Evolutionary conservation across 1,139 yeast genomes (phyloP).

Genomic region (Scheffersomyces cryptocercus): DNA sequence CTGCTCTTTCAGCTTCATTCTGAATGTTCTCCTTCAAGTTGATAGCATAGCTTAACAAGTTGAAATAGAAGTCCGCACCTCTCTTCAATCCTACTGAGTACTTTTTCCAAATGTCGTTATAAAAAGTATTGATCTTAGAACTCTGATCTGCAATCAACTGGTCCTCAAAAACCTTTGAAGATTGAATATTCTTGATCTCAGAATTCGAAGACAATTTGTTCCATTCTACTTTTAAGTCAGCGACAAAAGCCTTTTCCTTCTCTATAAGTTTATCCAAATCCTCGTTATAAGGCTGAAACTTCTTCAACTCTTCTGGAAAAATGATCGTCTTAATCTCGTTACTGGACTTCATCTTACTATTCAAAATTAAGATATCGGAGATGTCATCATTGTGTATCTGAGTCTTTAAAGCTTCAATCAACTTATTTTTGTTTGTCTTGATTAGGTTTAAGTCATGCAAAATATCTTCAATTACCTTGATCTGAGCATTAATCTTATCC

Average conservation of each 20-base stretch:
- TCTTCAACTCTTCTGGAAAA: constrained; percentile 73
- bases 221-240: constrained; percentile 61
- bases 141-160: constrained; percentile 26
- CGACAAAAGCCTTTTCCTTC: constrained; percentile 60
- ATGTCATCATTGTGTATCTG: constrained; percentile 84
- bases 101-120: constrained; percentile 57
- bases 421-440: constrained; percentile 59
- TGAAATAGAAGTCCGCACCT: constrained; percentile 65
- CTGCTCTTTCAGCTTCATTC: constrained; percentile 1
- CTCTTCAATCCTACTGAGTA: constrained; percentile 59
- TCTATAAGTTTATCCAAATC: constrained; percentile 69
- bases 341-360: constrained; percentile 57
- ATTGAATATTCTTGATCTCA: constrained; percentile 39
- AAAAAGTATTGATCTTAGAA: constrained; percentile 46
- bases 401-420: constrained; percentile 65
- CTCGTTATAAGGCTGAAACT: constrained; percentile 68
- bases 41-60: constrained; percentile 26
- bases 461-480: constrained; percentile 48
- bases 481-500: constrained; percentile 28
- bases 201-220: constrained; percentile 51
- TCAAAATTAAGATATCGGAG: constrained; percentile 70
- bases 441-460: constrained; percentile 46
- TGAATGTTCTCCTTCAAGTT: constrained; percentile 1
- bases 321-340: constrained; percentile 58
- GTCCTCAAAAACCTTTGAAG: constrained; percentile 32